Evolutionary conservation across 1,284 basidiomycete genomes (phyloP), one percentile per base, ranked within the genome.

Genomic region (Inonotus hispidus): DNA sequence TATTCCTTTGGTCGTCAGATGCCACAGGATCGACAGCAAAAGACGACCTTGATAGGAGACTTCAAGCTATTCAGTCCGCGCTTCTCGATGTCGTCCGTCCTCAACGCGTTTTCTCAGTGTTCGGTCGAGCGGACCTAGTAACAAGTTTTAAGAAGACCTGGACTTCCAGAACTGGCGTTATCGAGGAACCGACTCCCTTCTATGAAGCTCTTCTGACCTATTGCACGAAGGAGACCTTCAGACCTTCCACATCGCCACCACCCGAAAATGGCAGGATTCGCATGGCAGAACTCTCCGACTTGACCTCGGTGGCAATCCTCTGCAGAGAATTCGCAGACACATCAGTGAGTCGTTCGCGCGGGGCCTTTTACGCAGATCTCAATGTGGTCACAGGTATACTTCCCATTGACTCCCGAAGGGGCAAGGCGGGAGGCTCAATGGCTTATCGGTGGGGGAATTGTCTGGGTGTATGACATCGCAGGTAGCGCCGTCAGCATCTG

Each of bases 291-390:
- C 59, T 1, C 69, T 65, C 25, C 6, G 32, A 58, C 56, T 58
- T 74, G 14, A 67, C 73, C 8, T 63, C 68, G 11, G 75, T 77
- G 55, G 76, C 74, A 32, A 70, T 69, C 60, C 73, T 80, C 11
- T 80, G 79, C 68, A 74, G 78, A 64, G 77, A 78, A 65, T 81
- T 81, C 64, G 76, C 77, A 29, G 74, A 77, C 65, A 73, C 77
- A 61, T 74, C 78, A 50, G 79, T 81, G 64, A 62, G 74, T 49
- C 38, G 53, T 52, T 59, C 46, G 27, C 45, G 25, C 54, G 53
- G 59, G 29, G 49, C 53, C 16, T 56, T 32, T n/a, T 11, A 39
- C 49, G 35, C 32, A 38, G 29, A 32, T 4, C 47, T 27, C n/a
- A 46, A 29, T 63, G 27, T 37, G 41, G 35, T 60, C 45, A 61